These are phyloP conservation scores for Lepiota venenata DNA, from an alignment of 768 basidiomycete genomes.

Conservation along the genomic window DNA sequence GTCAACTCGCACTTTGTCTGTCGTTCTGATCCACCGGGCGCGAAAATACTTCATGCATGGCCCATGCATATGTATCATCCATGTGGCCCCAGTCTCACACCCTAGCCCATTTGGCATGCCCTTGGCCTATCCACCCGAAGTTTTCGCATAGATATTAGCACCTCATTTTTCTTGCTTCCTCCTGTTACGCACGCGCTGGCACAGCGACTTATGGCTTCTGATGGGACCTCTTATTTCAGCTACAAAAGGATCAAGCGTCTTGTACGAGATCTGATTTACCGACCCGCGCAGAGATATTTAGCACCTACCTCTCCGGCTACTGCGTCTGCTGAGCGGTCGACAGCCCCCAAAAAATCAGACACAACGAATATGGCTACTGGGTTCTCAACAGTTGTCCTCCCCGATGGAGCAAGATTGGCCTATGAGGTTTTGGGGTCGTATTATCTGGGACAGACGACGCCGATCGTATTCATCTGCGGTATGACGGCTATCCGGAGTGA, in stretches of 20 bases:
- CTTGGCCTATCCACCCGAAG: too few species aligned
- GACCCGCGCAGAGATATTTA: constrained; percentile 1
- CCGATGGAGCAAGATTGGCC: constrained; percentile 40
- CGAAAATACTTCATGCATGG: too few species aligned
- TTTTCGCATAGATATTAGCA: too few species aligned
- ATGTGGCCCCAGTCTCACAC: too few species aligned
- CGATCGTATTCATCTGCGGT: constrained; percentile 41
- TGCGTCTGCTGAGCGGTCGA: too few species aligned
- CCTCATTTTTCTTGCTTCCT: too few species aligned
- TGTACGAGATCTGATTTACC: constrained; percentile 1
- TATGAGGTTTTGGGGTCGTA: constrained; percentile 41
- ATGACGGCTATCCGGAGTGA: constrained; percentile 37
- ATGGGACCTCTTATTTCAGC: not conserved
- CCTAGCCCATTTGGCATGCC: too few species aligned
- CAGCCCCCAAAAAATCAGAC: not conserved
- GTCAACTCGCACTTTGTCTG: not conserved
- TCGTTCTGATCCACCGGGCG: not conserved
- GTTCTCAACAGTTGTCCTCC: constrained; percentile 25
- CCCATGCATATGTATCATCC: too few species aligned
- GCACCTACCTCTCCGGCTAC: not conserved
- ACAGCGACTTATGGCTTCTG: not conserved
- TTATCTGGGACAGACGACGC: constrained; percentile 26
- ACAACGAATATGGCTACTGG: constrained; percentile 17
- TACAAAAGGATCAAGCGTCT: constrained; percentile 7
- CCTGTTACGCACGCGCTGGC: too few species aligned